A percentile compares a stretch with the other conserved stretches of the same genome.
Evolutionary conservation across 2,329 filamentous ascomycete species (phyloP).

Genomic region (Scedosporium dehoogii): DNA sequence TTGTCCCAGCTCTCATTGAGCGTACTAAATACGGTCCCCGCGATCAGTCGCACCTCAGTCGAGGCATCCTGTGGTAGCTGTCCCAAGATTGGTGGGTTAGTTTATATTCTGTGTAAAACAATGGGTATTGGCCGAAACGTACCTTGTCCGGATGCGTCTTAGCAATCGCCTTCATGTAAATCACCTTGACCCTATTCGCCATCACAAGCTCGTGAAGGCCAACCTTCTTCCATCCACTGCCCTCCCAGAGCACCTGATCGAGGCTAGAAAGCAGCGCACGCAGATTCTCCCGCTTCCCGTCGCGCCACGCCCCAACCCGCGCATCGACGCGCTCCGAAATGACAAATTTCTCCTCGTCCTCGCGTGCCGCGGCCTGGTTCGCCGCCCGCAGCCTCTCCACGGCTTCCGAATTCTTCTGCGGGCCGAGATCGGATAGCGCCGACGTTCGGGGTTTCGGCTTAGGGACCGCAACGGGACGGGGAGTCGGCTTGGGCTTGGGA

Average conservation of each 20-base stretch:
- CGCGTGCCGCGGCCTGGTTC: constrained; percentile 74
- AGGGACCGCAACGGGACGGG: constrained; percentile 33
- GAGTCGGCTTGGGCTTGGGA: constrained; percentile 47
- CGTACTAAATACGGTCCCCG: constrained; percentile 55
- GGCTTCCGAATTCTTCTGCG: constrained; percentile 56
- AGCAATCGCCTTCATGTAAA: constrained; percentile 98
- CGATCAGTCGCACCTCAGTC: constrained; percentile 57
- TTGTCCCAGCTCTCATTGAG: constrained; percentile 67
- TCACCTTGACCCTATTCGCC: constrained; percentile 90
- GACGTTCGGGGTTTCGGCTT: constrained; percentile 36
- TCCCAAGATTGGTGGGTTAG: constrained; percentile 8
- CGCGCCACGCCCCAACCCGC: constrained; percentile 69
- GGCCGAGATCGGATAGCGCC: constrained; percentile 26
- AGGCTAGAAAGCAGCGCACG: constrained; percentile 78
- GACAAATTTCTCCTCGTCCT: constrained; percentile 88
- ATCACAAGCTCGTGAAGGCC: constrained; percentile 88
- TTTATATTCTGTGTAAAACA: background rate
- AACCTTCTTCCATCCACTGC: constrained; percentile 93
- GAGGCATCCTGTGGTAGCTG: constrained; percentile 55
- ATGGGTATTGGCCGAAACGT: constrained; percentile 23
- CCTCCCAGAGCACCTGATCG: constrained; percentile 83
- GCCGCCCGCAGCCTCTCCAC: constrained; percentile 74
- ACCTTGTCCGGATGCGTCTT: constrained; percentile 99
- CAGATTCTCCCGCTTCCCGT: constrained; percentile 86
- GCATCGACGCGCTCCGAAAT: constrained; percentile 80